A percentile compares a stretch with the other conserved stretches of the same genome.
Conservation (phyloP, 1,284 basidiomycete genomes). For the Ustilago hordei region DNA sequence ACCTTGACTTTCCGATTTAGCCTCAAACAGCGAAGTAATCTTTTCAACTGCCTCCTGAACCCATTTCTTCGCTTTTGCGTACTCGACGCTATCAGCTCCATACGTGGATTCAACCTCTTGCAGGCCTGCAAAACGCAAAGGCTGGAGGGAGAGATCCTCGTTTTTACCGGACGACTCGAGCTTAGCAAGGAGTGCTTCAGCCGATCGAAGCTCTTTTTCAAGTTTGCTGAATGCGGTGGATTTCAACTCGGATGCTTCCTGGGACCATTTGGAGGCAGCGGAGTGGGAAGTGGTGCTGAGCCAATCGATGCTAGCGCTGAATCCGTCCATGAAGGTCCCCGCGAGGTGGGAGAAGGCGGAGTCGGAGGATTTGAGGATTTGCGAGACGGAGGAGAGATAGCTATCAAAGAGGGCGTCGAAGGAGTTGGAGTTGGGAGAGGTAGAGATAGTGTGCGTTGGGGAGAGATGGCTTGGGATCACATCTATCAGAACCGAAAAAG, state of each 20-base stretch:
- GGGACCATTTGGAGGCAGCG: constrained; percentile 24
- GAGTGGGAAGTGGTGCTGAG: constrained; percentile 20
- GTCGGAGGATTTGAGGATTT: constrained; percentile 31
- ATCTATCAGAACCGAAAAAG: constrained; percentile 14
- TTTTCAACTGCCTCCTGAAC: constrained; percentile 33
- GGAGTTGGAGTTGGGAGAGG: constrained; percentile 27
- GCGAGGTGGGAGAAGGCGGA: constrained; percentile 39
- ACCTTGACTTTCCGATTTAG: constrained; percentile 30
- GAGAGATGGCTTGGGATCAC: constrained; percentile 32
- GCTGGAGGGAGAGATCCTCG: constrained; percentile 41
- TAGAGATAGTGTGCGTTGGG: constrained; percentile 44
- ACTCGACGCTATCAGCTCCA: constrained; percentile 39
- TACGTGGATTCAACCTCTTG: constrained; percentile 43
- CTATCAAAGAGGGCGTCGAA: constrained; percentile 52
- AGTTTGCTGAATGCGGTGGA: constrained; percentile 41
- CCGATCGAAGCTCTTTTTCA: constrained; percentile 39
- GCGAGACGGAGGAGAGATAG: constrained; percentile 36
- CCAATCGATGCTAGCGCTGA: constrained; percentile 42
- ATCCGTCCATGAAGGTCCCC: constrained; percentile 35
- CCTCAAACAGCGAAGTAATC: constrained; percentile 24
- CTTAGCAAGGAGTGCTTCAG: constrained; percentile 31
- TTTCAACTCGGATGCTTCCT: constrained; percentile 31
- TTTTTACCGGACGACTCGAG: constrained; percentile 7
- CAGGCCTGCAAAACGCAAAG: constrained; percentile 50
- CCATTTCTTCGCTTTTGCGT: constrained; percentile 27